A percentile compares a stretch with the other conserved stretches of the same genome.
phyloP scores from a whole-genome alignment of 805 yeast species.

The Kuraishia hungarica region DNA sequence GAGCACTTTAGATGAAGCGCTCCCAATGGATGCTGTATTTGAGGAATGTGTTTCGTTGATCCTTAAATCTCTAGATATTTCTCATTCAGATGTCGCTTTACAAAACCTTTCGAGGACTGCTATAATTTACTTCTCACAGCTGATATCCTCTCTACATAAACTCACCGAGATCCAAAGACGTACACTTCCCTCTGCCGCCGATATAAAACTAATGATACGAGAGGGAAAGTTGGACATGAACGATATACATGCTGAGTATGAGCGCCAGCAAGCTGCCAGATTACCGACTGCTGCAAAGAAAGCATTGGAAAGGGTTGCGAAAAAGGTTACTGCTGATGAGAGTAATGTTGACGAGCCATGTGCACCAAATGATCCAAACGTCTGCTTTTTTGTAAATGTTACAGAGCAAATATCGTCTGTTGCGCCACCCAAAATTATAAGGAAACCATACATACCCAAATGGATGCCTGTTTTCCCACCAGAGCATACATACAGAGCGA shows the following conservation, averaged over 20 bases:
- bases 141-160: slow-evolving; percentile 35
- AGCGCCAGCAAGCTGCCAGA: slow-evolving; percentile 13
- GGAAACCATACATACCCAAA: slow-evolving; percentile 44
- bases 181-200: slow-evolving; percentile 41
- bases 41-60: slow-evolving; percentile 27
- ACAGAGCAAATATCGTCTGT: slow-evolving; percentile 40
- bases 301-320: slow-evolving; percentile 7
- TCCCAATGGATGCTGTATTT: slow-evolving; percentile 22
- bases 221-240: slow-evolving; percentile 31
- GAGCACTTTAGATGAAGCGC: background rate
- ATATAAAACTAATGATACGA: slow-evolving; percentile 35
- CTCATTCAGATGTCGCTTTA: slow-evolving; percentile 25
- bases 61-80: slow-evolving; percentile 22
- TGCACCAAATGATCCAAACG: slow-evolving; percentile 29
- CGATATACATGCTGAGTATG: slow-evolving; percentile 30
- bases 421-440: slow-evolving; percentile 39
- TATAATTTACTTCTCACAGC: slow-evolving; percentile 24
- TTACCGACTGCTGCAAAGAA: slow-evolving; percentile 4
- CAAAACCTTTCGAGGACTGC: slow-evolving; percentile 27
- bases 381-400: slow-evolving; percentile 43
- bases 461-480: slow-evolving; percentile 92
- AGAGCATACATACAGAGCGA: slow-evolving; percentile 79
- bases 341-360: slow-evolving; percentile 11
- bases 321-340: slow-evolving; percentile 8
- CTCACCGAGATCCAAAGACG: slow-evolving; percentile 56